Conservation (phyloP, 345 rosid genomes). For the Toxicodendron radicans region DNA sequence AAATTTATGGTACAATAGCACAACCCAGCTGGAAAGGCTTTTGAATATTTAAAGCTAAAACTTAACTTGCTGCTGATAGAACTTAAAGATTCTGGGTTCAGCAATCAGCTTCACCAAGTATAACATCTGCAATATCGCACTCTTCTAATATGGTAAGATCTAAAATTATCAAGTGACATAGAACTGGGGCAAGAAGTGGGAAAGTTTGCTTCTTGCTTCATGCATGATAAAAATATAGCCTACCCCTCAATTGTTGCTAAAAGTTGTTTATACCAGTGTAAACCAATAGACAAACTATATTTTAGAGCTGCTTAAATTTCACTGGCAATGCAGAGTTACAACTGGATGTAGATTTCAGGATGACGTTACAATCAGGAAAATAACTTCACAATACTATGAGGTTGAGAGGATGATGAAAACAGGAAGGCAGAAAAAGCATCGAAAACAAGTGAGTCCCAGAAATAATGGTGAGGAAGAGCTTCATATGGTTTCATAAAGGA, state of each 20-base stretch:
- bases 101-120: neutral
- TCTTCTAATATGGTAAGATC: neutral
- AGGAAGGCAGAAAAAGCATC: neutral
- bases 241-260: neutral
- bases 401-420: neutral
- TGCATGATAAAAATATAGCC: neutral
- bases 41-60: neutral
- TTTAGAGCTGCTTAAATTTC: neutral
- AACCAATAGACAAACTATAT: neutral
- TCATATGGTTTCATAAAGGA: neutral
- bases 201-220: neutral
- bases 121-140: neutral
- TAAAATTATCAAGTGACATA: neutral
- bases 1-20: neutral
- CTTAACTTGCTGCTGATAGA: neutral
- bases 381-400: neutral
- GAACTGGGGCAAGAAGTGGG: neutral
- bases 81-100: neutral
- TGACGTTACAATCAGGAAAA: neutral
- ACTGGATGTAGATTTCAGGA: neutral
- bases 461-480: neutral
- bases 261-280: neutral
- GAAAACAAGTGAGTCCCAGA: neutral
- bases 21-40: neutral
- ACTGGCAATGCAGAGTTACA: neutral